Evolutionary conservation across 2,329 filamentous ascomycete species (phyloP).

Genomic region (Diaporthe citriasiana): DNA sequence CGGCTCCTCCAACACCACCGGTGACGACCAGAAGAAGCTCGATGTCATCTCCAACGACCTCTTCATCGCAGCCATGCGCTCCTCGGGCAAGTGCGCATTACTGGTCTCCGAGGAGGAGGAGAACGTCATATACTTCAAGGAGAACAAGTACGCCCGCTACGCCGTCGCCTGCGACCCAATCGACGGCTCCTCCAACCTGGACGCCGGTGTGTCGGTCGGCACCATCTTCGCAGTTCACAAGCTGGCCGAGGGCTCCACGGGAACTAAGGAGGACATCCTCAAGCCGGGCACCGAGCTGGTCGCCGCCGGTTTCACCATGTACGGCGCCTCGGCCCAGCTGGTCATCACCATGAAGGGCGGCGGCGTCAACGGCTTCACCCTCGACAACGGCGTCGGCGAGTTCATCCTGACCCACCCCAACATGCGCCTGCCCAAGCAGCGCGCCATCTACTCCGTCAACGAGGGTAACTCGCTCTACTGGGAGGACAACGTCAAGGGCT

Average conservation of each 20-base stretch:
- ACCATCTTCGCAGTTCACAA: conserved; percentile 98
- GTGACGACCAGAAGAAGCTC: conserved; percentile 99
- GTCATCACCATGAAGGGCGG: conserved; percentile 97
- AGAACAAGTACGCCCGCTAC: conserved; percentile 81
- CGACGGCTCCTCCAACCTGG: conserved; percentile 96
- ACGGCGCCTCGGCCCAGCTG: conserved; percentile 94
- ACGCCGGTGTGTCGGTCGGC: conserved; percentile 96
- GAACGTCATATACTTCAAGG: conserved; percentile 87
- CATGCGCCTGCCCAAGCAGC: conserved; percentile 86
- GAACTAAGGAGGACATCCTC: conserved; percentile 87
- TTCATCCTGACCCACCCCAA: conserved; percentile 98
- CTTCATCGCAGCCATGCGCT: conserved; percentile 95
- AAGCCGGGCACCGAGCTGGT: conserved; percentile 92
- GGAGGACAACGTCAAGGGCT: conserved; percentile 87
- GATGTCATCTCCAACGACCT: conserved; percentile 99
- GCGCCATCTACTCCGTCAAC: conserved; percentile 97
- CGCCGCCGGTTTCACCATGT: conserved; percentile 99
- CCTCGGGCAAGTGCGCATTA: conserved; percentile 89
- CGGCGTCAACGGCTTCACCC: conserved; percentile 95
- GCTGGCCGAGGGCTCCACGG: conserved; percentile 81
- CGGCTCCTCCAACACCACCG: conserved; percentile 93
- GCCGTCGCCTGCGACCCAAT: conserved; percentile 98
- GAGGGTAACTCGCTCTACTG: conserved; percentile 99
- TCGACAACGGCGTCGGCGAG: conserved; percentile 96
- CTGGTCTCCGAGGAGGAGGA: conserved; percentile 99